phyloP scores from a whole-genome alignment of 257 asterid species.

The Leonotis leonurus region DNA sequence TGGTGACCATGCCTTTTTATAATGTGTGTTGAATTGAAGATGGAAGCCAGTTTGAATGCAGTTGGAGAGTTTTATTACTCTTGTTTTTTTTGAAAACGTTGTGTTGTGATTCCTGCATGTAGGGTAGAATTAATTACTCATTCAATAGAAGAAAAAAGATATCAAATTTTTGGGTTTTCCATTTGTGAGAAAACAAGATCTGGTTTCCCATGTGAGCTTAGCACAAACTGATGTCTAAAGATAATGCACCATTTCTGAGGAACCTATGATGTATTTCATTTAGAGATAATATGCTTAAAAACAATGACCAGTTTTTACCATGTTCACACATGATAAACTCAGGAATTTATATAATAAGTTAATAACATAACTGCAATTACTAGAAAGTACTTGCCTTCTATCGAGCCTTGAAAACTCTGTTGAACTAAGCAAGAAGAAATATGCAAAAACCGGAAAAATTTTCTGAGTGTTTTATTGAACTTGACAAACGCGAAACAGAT shows the following conservation, averaged over 20 bases:
- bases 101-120: neutral
- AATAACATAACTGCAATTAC: neutral
- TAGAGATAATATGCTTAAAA: neutral
- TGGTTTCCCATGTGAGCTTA: neutral
- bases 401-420: neutral
- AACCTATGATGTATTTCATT: neutral
- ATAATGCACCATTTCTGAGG: neutral
- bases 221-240: neutral
- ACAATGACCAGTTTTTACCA: neutral
- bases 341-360: neutral
- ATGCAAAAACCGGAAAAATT: neutral
- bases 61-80: neutral
- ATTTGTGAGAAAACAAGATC: neutral
- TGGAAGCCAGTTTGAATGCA: neutral
- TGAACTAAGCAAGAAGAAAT: neutral
- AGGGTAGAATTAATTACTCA: neutral
- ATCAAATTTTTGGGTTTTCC: constrained; percentile 6
- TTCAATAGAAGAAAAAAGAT: too few relatives aligned
- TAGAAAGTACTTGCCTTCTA: neutral
- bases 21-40: neutral
- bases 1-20: neutral
- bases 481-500: neutral
- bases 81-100: neutral
- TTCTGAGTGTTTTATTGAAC: neutral
- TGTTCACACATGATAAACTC: neutral